Evolutionary conservation across 441 rosid genomes (phyloP), one percentile per base, ranked within the genome.

Genomic region (Mallotus repandus): DNA sequence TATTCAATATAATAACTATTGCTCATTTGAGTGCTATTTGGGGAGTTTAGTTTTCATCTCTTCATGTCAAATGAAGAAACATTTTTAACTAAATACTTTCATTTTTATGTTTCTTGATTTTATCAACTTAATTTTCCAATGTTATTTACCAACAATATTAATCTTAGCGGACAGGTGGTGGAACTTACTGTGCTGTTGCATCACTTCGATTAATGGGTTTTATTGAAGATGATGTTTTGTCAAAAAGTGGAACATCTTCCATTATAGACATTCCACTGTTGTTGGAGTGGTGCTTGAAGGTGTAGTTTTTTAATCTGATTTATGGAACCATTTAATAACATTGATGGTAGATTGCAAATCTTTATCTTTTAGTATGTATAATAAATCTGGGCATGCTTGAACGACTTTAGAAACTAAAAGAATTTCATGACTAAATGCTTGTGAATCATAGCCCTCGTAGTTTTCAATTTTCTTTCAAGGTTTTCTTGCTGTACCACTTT

Each of bases 101-200:
- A 2, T 15, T 64, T 18, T 69, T 43, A 25, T 41, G 32, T 61
- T 62, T 32, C 12, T 9, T 70, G 49, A 22, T 64, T 67, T 49
- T 54, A 16, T n/a, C 67, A 15, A 32, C 76, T 46, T 65, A 46
- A 56, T 76, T 65, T 60, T 54, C 45, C 38, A 72, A 83, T 80
- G 79, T 69, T 76, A 71, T 75, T 77, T 86, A 82, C 87, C 84
- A 75, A 86, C 62, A 71, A 56, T 81, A 29, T 84, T 76, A 72
- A 69, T 81, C 86, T 81, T 93, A 87, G 91, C 75, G 86, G 83
- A 76, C 97, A 95, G 98, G 99, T 77, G 99, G 99, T 78, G 99
- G 86, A 72, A 89, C 97, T 9, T 95, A 85, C 84, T 95, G 99
- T 84, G 98, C 99, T 72, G 84, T 95, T 67, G 99, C 97, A 62